Evolutionary conservation across 2,329 filamentous ascomycete species (phyloP), one percentile per base, ranked within the genome.

Genomic region (Pseudogymnoascus sp.): DNA sequence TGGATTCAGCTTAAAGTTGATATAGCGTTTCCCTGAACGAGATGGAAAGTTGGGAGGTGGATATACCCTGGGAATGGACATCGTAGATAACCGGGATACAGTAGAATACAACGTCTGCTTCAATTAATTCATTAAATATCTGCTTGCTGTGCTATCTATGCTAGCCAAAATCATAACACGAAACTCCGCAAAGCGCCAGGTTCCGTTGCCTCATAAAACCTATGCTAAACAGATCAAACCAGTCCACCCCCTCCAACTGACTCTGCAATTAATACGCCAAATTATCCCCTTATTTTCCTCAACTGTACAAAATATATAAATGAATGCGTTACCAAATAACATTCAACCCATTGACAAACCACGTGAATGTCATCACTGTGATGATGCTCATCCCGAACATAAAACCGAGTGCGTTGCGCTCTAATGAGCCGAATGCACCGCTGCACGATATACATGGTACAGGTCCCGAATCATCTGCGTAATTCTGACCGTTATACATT

Each of bases 1-100:
- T 36, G 85, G 87, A 7, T 89, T 85, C 75, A 82, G 80, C 11
- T 74, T 92, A 66, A 83, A 88, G 42, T 83, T 92, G 78, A 80
- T 84, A 3, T 75, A 66, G 60, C 59, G 28, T 8, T 14, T 12
- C n/a, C n/a, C 10, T 8, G 16, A 14, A 56, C 6, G 12, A 36
- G 38, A 40, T 60, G 12, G 59, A 25, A 31, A 16, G 7, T 25
- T 60, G 18, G 36, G 59, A 60, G 38, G 36, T 60, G 34, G 59
- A 60, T 60, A 60, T 60, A 60, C 59, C 59, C 59, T 25, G 59
- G 16, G 59, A 25, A 60, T 36, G 14, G 28, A 56, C 50, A 56
- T 21, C 16, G 50, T 34, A 34, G 25, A 56, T 34, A 34, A 21
- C 50, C 28, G 16, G 50, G 28, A 34, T 21, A 34, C 28, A 56